Conservation (phyloP, 805 yeast genomes). For the Hanseniaspora taiwanica region DNA sequence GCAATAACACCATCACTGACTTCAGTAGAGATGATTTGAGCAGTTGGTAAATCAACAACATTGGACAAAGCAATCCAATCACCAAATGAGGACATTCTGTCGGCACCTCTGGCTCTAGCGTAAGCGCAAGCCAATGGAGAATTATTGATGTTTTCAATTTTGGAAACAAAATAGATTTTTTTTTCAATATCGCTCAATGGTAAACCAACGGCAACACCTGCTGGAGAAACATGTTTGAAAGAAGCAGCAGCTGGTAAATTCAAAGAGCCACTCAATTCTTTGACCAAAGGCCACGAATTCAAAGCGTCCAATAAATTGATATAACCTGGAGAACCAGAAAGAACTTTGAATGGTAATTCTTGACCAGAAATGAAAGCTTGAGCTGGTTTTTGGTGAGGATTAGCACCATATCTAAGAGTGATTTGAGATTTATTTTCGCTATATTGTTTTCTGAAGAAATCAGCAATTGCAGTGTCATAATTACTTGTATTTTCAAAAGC, state of each 20-base stretch:
- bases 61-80: conserved; percentile 96
- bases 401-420: conserved; percentile 95
- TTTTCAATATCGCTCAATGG: conserved; percentile 87
- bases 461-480: conserved; percentile 90
- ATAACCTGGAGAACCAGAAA: conserved; percentile 94
- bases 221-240: conserved; percentile 97
- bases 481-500: conserved; percentile 98
- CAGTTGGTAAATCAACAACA: conserved; percentile 92
- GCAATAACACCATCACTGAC: conserved; percentile 98
- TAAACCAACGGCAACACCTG: conserved; percentile 95
- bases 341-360: conserved; percentile 84
- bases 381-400: conserved; percentile 99
- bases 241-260: conserved; percentile 95
- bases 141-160: conserved; percentile 75
- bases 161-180: conserved; percentile 89
- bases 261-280: conserved; percentile 87
- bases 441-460: conserved; percentile 94
- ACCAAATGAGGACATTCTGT: conserved; percentile 98
- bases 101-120: conserved; percentile 99
- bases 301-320: conserved; percentile 92
- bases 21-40: conserved; percentile 92
- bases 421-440: conserved; percentile 81
- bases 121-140: conserved; percentile 89
- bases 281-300: conserved; percentile 97
- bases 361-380: conserved; percentile 87